These are phyloP conservation scores for Cucurbita pepo DNA, from an alignment of 306 rosid genomes.

Conservation along the genomic window DNA sequence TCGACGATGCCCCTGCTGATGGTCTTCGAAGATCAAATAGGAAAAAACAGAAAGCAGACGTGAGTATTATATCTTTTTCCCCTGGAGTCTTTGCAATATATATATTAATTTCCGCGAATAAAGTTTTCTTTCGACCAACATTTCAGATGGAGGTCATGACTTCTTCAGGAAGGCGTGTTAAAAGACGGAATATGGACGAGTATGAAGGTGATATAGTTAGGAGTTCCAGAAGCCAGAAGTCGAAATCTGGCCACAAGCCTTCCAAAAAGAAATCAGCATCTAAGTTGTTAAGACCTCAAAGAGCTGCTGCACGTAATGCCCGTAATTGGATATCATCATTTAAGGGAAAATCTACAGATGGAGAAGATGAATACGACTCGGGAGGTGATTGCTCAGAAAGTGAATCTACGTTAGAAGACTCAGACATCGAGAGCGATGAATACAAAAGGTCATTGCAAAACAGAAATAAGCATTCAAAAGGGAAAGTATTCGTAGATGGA, in stretches of 20 bases:
- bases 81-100: neutral
- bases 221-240: constrained; percentile 39
- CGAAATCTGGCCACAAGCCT: constrained; percentile 36
- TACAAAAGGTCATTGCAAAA: constrained; percentile 38
- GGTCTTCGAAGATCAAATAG: constrained; percentile 63
- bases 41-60: constrained; percentile 65
- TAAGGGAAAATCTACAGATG: constrained; percentile 60
- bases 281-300: constrained; percentile 79
- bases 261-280: constrained; percentile 53
- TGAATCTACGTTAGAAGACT: constrained; percentile 53
- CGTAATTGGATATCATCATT: constrained; percentile 68
- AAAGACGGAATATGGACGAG: constrained; percentile 83
- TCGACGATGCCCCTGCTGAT: constrained; percentile 42
- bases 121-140: constrained; percentile 6
- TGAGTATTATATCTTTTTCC: constrained; percentile 26
- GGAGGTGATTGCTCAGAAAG: constrained; percentile 65
- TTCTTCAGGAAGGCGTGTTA: constrained; percentile 95
- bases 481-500: constrained; percentile 42
- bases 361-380: constrained; percentile 61
- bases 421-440: constrained; percentile 64
- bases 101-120: neutral
- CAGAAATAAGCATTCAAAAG: constrained; percentile 36
- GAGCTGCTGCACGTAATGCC: constrained; percentile 95
- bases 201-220: constrained; percentile 35
- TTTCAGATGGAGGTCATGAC: constrained; percentile 68